A percentile compares a stretch with the other conserved stretches of the same genome.
phyloP scores from a whole-genome alignment of 176 grass and related monocot species.

The Eragrostis nindensis region DNA sequence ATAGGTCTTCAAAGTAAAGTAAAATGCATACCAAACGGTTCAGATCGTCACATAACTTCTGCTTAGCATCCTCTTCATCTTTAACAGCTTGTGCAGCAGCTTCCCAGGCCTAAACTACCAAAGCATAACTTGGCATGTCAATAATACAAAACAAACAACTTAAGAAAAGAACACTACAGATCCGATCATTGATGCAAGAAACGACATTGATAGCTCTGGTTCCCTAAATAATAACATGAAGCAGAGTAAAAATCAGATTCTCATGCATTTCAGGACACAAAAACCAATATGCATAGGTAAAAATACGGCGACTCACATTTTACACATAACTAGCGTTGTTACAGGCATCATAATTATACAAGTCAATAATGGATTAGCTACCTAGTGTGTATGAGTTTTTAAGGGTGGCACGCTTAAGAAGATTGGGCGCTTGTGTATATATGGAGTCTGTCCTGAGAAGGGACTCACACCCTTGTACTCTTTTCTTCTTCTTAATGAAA shows the following conservation, averaged over 20 bases:
- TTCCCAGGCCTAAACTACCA: conserved; percentile 81
- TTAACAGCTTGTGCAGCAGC: conserved; percentile 71
- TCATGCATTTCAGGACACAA: background rate
- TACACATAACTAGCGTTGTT: background rate
- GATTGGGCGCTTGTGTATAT: no score
- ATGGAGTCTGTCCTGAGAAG: no score
- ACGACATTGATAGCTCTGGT: background rate
- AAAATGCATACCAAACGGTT: conserved; percentile 67
- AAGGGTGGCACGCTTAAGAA: no score
- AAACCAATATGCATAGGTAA: background rate
- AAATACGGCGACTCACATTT: background rate
- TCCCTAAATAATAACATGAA: conserved; percentile 14
- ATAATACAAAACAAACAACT: conserved; percentile 5
- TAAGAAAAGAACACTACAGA: background rate
- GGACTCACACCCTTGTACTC: no score
- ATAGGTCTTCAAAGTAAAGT: background rate
- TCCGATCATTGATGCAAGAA: background rate
- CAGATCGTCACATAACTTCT: conserved; percentile 87
- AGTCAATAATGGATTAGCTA: background rate
- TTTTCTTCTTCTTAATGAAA: no score
- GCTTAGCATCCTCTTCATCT: conserved; percentile 83
- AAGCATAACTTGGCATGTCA: conserved; percentile 23
- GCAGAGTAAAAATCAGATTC: background rate
- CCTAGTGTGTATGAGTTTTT: no score
- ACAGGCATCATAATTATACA: background rate